phyloP scores from a whole-genome alignment of 352 stramenopile genomes.

The Phytophthora kernoviae region DNA sequence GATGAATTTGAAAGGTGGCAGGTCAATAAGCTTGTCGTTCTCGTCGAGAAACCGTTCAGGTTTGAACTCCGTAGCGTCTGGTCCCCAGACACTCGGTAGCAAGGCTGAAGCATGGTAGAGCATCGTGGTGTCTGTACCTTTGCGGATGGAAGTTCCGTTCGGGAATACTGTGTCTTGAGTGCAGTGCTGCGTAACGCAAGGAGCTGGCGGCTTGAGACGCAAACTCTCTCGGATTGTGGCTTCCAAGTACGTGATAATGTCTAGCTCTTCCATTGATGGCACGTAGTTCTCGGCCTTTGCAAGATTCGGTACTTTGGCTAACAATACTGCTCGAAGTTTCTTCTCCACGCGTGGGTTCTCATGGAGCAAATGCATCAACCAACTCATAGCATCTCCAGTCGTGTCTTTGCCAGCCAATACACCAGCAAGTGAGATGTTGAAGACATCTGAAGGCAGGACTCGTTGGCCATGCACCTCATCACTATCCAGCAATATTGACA shows the following conservation, averaged over 20 bases:
- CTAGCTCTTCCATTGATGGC: slow-evolving; percentile 37
- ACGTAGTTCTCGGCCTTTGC: slow-evolving; percentile 27
- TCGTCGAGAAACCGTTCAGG: slow-evolving; percentile 53
- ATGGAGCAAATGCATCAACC: slow-evolving; percentile 63
- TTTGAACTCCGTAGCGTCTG: slow-evolving; percentile 41
- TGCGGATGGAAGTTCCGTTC: slow-evolving; percentile 50
- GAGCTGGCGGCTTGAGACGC: slow-evolving; percentile 51
- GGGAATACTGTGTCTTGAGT: slow-evolving; percentile 50
- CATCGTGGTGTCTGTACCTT: slow-evolving; percentile 43
- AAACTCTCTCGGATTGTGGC: slow-evolving; percentile 55
- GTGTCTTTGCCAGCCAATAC: slow-evolving; percentile 75
- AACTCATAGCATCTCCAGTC: slow-evolving; percentile 48
- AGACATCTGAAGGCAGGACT: slow-evolving; percentile 42
- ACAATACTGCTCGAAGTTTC: slow-evolving; percentile 34
- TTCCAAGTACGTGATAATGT: slow-evolving; percentile 37
- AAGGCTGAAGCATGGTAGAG: slow-evolving; percentile 47
- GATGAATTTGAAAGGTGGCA: slow-evolving; percentile 40
- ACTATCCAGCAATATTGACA: slow-evolving; percentile 43
- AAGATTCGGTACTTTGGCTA: slow-evolving; percentile 31
- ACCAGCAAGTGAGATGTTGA: slow-evolving; percentile 69
- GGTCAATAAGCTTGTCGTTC: slow-evolving; percentile 26
- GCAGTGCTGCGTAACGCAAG: slow-evolving; percentile 42
- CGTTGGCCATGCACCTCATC: slow-evolving; percentile 21
- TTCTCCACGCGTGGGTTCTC: slow-evolving; percentile 53
- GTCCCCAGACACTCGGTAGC: slow-evolving; percentile 45